Conservation (phyloP, 78 protist species). For the Chrysochromulina tobinii region DNA sequence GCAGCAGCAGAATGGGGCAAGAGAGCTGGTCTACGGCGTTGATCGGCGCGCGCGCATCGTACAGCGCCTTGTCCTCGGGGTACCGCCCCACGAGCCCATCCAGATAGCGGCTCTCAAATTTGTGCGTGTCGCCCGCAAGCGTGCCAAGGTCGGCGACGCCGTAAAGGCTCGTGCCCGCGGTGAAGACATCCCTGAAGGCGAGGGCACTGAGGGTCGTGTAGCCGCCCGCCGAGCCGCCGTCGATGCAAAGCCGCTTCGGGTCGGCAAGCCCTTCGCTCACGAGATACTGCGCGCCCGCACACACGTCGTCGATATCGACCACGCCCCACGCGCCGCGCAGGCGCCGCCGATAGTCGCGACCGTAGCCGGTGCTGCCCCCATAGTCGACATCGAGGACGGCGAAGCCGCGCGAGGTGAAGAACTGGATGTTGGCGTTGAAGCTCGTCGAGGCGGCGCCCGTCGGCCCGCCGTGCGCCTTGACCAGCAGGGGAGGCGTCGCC, state of each 20-base stretch:
- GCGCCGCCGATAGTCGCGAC: slow-evolving; percentile 49
- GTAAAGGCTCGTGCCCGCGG: slow-evolving; percentile 20
- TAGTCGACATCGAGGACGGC: slow-evolving; percentile 36
- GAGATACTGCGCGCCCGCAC: slow-evolving; percentile 35
- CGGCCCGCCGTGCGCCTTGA: slow-evolving; percentile 56
- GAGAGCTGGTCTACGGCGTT: neutral
- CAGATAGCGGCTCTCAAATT: slow-evolving; percentile 59
- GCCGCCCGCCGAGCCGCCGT: slow-evolving; percentile 63
- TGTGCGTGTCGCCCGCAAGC: slow-evolving; percentile 66
- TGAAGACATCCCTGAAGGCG: slow-evolving; percentile 24
- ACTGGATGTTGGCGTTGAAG: slow-evolving; percentile 38
- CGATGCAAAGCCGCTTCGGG: slow-evolving; percentile 27
- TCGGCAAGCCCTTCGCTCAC: slow-evolving; percentile 40
- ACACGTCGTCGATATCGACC: slow-evolving; percentile 51
- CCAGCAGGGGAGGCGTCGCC: slow-evolving; percentile 42
- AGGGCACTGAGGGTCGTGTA: slow-evolving; percentile 52
- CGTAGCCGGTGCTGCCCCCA: slow-evolving; percentile 58
- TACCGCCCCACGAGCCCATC: slow-evolving; percentile 39
- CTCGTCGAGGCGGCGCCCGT: slow-evolving; percentile 13
- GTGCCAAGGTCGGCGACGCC: slow-evolving; percentile 55
- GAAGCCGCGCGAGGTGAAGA: slow-evolving; percentile 49
- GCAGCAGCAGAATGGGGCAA: slow-evolving; percentile 55
- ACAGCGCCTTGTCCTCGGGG: slow-evolving; percentile 8
- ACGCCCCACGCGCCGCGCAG: slow-evolving; percentile 55
- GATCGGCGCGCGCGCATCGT: slow-evolving; percentile 55